Percentiles rank a stretch among this genome's conserved stretches.
These are phyloP conservation scores for Ganoderma meredithae DNA, from an alignment of 1,284 basidiomycete species.

Conservation along the genomic window DNA sequence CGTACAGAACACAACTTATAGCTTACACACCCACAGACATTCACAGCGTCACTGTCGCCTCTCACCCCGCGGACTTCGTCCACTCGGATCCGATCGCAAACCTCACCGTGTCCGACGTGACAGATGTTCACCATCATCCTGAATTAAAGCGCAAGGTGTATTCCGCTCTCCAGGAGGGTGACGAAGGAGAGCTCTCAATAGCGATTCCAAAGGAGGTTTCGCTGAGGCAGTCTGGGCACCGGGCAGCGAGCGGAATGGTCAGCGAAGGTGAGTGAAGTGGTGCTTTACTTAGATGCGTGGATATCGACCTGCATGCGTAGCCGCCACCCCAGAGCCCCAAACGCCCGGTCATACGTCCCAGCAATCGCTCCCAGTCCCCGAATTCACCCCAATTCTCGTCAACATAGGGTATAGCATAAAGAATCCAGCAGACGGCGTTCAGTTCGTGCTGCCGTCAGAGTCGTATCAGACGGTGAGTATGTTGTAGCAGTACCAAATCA, in stretches of 20 bases:
- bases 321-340: constrained; percentile 80
- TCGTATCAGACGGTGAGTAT: constrained; percentile 83
- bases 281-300: background rate
- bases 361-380: constrained; percentile 54
- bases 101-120: constrained; percentile 72
- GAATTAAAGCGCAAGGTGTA: constrained; percentile 95
- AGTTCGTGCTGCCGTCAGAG: constrained; percentile 85
- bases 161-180: constrained; percentile 87
- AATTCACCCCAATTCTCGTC: constrained; percentile 82
- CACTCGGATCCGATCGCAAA: constrained; percentile 81
- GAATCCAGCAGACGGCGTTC: constrained; percentile 86
- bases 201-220: constrained; percentile 85
- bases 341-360: constrained; percentile 63
- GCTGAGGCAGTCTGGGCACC: constrained; percentile 64
- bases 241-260: constrained; percentile 46
- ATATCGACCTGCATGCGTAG: constrained; percentile 44
- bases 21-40: constrained; percentile 57
- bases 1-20: constrained; percentile 15
- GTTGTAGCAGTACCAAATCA: constrained; percentile 11
- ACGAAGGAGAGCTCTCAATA: constrained; percentile 95
- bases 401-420: constrained; percentile 83
- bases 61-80: constrained; percentile 75
- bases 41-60: constrained; percentile 75
- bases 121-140: constrained; percentile 90
- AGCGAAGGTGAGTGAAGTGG: constrained; percentile 54